Base-by-base conservation (phyloP, 495 filamentous ascomycete species). In the Echria macrotheca region DNA sequence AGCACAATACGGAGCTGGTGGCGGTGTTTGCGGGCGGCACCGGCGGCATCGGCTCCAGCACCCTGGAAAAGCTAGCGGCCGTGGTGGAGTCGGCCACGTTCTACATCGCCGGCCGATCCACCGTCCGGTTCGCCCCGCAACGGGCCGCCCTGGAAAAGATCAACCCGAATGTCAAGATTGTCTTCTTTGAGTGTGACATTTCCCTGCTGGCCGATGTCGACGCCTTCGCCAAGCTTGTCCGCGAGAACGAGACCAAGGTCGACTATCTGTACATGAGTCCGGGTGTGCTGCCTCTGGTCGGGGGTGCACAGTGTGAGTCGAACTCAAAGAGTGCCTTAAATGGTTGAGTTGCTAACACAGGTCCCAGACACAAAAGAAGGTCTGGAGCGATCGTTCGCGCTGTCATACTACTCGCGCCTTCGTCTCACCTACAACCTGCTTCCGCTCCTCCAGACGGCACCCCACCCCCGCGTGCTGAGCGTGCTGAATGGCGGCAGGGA, bases 11-110 rank as follows among this genome's bases (percentile, higher is more conserved):
- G n/a, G n/a, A n/a, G n/a, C n/a, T n/a, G n/a, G 57, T 67, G 0
- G 53, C 47, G 25, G 60, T 64, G 10, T 64, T 64, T 29, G 47
- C 42, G n/a, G 58, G 60, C 15, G 60, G 58, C 4, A 64, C 60
- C 4, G 52, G 52, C 39, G 60, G 60, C 40, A 61, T 64, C 44
- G 60, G 58, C 17, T 24, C 37, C n/a, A 18, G 26, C 5, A 60
- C 54, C 0, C 21, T 59, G 14, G 23, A 59, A 25, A 49, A 40
- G 15, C 18, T 61, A 36, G 45, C 45, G 12, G 31, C 57, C 40
- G 45, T 66, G 52, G 18, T 66, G 5, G 23, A 33, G 7, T 19
- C 36, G 6, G 37, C 63, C 11, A 63, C 57, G 2, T 58, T 61
- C 28, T 59, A 61, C 41, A 19, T 64, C 14, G 26, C 55, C n/a